Evolutionary conservation across 306 rosid genomes (phyloP).

Genomic region (Vigna hirtella): DNA sequence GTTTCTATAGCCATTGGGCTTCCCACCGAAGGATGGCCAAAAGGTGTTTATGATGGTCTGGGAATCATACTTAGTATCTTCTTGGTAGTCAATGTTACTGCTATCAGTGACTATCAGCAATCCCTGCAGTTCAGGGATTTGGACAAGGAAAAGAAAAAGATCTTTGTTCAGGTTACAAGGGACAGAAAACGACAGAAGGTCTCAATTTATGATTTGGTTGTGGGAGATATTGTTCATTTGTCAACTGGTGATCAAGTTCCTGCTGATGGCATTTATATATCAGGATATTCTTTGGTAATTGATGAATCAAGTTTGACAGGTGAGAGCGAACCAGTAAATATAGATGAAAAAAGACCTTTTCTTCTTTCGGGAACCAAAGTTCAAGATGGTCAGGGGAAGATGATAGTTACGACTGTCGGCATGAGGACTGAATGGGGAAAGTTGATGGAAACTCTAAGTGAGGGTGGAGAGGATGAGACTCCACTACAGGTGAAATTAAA

Average conservation of each 20-base stretch:
- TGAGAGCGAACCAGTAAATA: slow-evolving; percentile 85
- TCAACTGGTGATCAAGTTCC: slow-evolving; percentile 91
- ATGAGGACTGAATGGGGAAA: slow-evolving; percentile 99
- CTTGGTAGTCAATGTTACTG: slow-evolving; percentile 86
- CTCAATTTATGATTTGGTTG: slow-evolving; percentile 77
- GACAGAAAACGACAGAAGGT: slow-evolving; percentile 72
- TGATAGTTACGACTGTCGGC: slow-evolving; percentile 92
- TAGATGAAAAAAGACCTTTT: slow-evolving; percentile 65
- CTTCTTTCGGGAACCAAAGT: slow-evolving; percentile 95
- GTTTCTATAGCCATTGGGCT: slow-evolving; percentile 85
- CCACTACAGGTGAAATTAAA: slow-evolving; percentile 95
- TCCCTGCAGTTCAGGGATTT: slow-evolving; percentile 86
- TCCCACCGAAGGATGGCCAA: slow-evolving; percentile 90
- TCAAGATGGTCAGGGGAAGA: slow-evolving; percentile 89
- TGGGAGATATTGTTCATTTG: slow-evolving; percentile 92
- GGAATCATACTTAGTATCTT: slow-evolving; percentile 82
- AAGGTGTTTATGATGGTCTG: slow-evolving; percentile 85
- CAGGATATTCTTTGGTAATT: slow-evolving; percentile 75
- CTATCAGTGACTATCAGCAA: slow-evolving; percentile 86
- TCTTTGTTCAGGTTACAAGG: slow-evolving; percentile 74
- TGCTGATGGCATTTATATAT: slow-evolving; percentile 83
- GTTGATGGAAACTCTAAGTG: slow-evolving; percentile 87
- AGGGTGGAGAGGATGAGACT: slow-evolving; percentile 96
- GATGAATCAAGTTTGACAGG: slow-evolving; percentile 94
- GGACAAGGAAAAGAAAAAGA: slow-evolving; percentile 87